Base-by-base conservation (phyloP, 2,329 filamentous ascomycete genomes). In the Onygenales sp. region DNA sequence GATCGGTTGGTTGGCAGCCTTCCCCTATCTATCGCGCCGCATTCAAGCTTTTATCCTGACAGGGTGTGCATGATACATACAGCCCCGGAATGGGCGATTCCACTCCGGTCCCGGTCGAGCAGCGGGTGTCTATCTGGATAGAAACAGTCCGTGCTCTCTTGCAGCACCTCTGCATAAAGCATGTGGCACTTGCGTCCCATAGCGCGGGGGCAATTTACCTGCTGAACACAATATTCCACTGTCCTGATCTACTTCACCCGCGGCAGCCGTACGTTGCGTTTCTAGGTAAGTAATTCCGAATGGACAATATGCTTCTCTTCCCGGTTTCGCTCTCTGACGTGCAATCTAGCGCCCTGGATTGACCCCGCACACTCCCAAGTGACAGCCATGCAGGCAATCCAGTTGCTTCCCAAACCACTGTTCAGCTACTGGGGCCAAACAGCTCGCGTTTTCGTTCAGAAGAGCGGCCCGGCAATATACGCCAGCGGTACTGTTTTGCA, bases 11-110 rank as follows among this genome's bases (percentile, higher is more conserved):
- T 41, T 41, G 38, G 21, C 21, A 27, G 21, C 21, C 21, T 27
- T 27, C 21, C 21, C 21, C 21, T 27, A 27, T 27, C 5, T 27
- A 27, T 27, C 21, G 21, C 21, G 21, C 21, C 1, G 21, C 21
- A 27, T 27, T 27, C 14, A 14, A 17, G 17, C 17, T 41, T 41
- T 41, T 11, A 41, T 41, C 14, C 38, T 41, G 6, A 41, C 38
- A 11, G 10, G 3, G 21, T 27, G 21, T 27, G 21, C 21, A 11
- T 41, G 11, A 41, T 14, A 41, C 38, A 17, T 52, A 51, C 35
- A 74, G 74, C 57, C 71, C 73, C 11, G 72, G 68, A n/a, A 67
- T 75, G 54, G 74, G 75, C 2, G 70, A 68, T 51, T 74, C 72
- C 14, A 72, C 70, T 1, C 57, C 61, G 1, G 71, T 75, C 0